Conservation (phyloP, 1,139 yeast genomes). For the Blastobotrys aristatus region DNA sequence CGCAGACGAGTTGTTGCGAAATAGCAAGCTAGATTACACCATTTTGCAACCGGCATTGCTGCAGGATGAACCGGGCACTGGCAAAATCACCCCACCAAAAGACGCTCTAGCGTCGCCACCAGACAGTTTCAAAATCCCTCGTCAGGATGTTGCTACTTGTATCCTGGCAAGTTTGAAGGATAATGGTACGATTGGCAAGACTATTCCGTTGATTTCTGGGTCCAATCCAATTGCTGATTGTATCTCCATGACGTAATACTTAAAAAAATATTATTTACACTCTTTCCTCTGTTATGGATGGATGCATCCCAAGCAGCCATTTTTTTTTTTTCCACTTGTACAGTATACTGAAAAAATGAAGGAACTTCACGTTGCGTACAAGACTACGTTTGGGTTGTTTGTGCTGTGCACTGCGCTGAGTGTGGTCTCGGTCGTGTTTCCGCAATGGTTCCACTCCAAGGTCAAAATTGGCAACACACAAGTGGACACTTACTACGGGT, state of each 20-base stretch:
- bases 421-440: neutral
- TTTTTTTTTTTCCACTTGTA: neutral
- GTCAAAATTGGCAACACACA: neutral
- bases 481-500: conserved; percentile 1
- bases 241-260: neutral
- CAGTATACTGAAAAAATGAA: neutral
- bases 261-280: neutral
- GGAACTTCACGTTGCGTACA: neutral
- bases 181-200: conserved; percentile 14
- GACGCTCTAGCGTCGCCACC: conserved; percentile 8
- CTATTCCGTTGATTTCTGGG: conserved; percentile 20
- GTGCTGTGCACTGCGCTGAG: neutral
- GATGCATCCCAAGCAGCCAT: neutral
- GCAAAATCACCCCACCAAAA: conserved; percentile 22
- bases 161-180: conserved; percentile 16
- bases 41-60: conserved; percentile 48
- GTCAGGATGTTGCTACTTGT: conserved; percentile 21
- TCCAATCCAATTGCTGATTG: conserved; percentile 12
- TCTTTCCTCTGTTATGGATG: neutral
- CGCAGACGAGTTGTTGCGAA: conserved; percentile 47
- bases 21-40: conserved; percentile 44
- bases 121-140: conserved; percentile 4
- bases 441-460: conserved; percentile 4
- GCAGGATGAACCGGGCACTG: conserved; percentile 40
- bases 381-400: neutral